Evolutionary conservation across 2,329 filamentous ascomycete species (phyloP), one percentile per base, ranked within the genome.

Genomic region (Talaromyces sp.): DNA sequence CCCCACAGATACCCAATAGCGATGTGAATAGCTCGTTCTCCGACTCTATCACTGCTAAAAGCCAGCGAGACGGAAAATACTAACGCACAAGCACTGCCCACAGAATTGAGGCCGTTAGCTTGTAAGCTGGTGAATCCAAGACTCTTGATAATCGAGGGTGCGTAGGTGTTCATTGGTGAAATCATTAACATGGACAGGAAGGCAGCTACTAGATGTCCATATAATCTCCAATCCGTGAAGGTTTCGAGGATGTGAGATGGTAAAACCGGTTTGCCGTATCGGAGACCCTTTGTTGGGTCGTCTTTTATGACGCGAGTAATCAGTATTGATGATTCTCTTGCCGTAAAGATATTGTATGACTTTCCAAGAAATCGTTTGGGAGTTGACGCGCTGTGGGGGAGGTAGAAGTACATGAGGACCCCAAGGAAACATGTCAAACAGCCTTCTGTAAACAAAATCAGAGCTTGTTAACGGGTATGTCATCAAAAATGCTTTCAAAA

Each of bases 31-130:
- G 64, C 65, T 13, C 65, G 61, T 35, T 64, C 63, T 3, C 56
- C 15, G 2, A 58, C 39, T 25, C 43, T 63, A 45, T 64, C 63
- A 35, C 63, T 64, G 41, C 61, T 63, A 17, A 60, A 64, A 21
- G 63, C 63, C 37, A 64, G 48, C 2, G 63, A 60, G 8, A 64
- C 33, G 9, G 61, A 63, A 41, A 54, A 60, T 1, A 63, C 28
- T 21, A 65, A 56, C 1, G 53, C 36, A 22, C 62, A 61, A 11
- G 61, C 59, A 61, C 65, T 62, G 3, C 80, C 80, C 15, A 83
- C 78, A 1, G 79, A 77, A 0, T 80, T 78, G 61, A 82, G 68
- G 2, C 80, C 80, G 48, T 83, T 82, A 60, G 73, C 74, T 1
- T 66, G 70, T 3, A 82, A 72, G 0, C 64, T 63, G 1, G 64